Base-by-base conservation (phyloP, 202 grass and related monocot genomes). In the Carex arenaria region DNA sequence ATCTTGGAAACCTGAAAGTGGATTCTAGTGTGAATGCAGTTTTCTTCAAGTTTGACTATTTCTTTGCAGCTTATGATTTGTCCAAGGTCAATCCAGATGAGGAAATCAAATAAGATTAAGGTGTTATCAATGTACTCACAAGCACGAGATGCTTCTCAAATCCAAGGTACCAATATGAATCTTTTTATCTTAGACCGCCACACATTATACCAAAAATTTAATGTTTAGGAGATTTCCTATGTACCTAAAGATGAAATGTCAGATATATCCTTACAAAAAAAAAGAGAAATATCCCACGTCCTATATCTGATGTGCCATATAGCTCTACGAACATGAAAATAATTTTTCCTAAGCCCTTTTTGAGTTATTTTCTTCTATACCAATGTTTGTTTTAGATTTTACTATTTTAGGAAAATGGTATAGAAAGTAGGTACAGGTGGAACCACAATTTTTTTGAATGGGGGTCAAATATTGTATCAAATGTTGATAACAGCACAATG, bases 41-140 rank as follows among this genome's bases (percentile, higher is more conserved):
- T 61, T 34, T 57, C 4, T 76, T 61, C 15, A 64, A 22, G 38
- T 57, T 67, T 19, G 3, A 1, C 1, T 87, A 51, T 64, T 18
- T 20, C 7, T 3, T 75, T 83, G 17, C 80, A 86, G 80, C 38
- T 86, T 40, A 81, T 85, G 61, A 57, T 49, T 54, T 28, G 42
- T 77, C 51, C 57, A 34, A 73, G 83, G 72, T 66, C 78, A 28
- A 38, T 87, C 4, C 84, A 64, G 80, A 71, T 84, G 82, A 82
- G 14, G 79, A 82, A 72, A 79, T 75, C 82, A 76, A 66, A 64
- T 10, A 80, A 84, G 61, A 70, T 78, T 57, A 88, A 61, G 66
- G 65, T 98, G 13, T 80, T 90, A 55, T 85, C 68, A 17, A 72
- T 72, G 68, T 72, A 93, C 71, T 91, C 92, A 9, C 92, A 91